Evolutionary conservation across 2,329 filamentous ascomycete species (phyloP).

Genomic region (Fusarium chuoi): DNA sequence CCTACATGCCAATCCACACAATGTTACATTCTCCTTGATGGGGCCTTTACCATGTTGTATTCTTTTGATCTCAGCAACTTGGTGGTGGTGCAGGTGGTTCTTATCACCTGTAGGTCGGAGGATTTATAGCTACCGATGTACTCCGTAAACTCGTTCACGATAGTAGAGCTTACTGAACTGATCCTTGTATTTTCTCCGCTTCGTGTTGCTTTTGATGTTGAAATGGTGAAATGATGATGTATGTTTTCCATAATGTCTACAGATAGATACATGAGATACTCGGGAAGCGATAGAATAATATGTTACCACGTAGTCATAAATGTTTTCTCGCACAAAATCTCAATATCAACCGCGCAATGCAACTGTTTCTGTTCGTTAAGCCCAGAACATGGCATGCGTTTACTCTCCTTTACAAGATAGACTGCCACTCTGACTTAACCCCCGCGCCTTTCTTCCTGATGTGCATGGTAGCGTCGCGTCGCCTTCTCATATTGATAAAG

Average conservation of each 20-base stretch:
- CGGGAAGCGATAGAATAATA: neutral
- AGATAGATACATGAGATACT: neutral
- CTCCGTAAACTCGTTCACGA: neutral
- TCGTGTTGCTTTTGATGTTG: neutral
- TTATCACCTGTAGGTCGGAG: neutral
- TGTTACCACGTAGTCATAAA: slow-evolving; percentile 4
- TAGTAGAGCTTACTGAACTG: neutral
- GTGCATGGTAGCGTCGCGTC: neutral
- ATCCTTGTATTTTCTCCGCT: neutral
- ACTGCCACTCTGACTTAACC: neutral
- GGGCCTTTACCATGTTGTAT: neutral
- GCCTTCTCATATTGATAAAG: neutral
- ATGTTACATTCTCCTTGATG: neutral
- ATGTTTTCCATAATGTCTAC: neutral
- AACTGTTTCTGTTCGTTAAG: neutral
- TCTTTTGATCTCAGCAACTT: neutral
- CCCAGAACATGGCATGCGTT: neutral
- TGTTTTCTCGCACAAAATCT: neutral
- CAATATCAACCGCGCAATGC: neutral
- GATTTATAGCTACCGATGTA: neutral
- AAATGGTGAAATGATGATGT: neutral
- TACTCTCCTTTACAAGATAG: neutral
- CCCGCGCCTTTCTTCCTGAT: neutral
- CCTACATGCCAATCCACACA: neutral
- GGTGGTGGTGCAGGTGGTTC: neutral